phyloP scores from a whole-genome alignment of 176 grass and related monocot genomes.

The Saccharum spontaneum region DNA sequence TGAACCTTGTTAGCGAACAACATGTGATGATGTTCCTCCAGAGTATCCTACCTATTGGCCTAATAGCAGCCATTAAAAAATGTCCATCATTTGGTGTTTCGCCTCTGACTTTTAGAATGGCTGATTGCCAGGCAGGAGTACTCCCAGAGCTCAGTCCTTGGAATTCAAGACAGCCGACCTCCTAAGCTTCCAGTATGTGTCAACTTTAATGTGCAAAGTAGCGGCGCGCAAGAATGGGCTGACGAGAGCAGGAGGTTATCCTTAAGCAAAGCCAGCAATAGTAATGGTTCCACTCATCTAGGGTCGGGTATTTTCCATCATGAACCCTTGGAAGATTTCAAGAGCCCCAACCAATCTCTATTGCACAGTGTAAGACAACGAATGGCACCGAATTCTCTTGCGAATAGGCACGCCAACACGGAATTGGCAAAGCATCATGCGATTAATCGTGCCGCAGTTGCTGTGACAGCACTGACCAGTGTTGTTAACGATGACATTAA shows the following conservation, averaged over 20 bases:
- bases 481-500: slow-evolving; percentile 31
- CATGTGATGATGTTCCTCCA: too few species aligned
- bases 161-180: slow-evolving; percentile 1
- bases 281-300: slow-evolving; percentile 21
- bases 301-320: slow-evolving; percentile 27
- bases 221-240: slow-evolving; percentile 28
- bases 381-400: slow-evolving; percentile 42
- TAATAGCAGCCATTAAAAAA: background rate
- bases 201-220: slow-evolving; percentile 23
- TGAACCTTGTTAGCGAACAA: too few species aligned
- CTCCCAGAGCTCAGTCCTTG: slow-evolving; percentile 36
- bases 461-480: slow-evolving; percentile 14
- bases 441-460: slow-evolving; percentile 30
- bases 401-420: slow-evolving; percentile 28
- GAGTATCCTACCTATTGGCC: too few species aligned
- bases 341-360: slow-evolving; percentile 31
- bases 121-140: slow-evolving; percentile 43
- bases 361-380: slow-evolving; percentile 30
- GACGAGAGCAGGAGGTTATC: slow-evolving; percentile 47
- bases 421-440: slow-evolving; percentile 39
- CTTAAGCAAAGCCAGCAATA: slow-evolving; percentile 32
- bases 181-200: slow-evolving; percentile 17
- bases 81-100: background rate
- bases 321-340: slow-evolving; percentile 40
- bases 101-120: slow-evolving; percentile 22